phyloP scores from a whole-genome alignment of 495 filamentous ascomycete genomes.

The Annulohypoxylon moriforme region DNA sequence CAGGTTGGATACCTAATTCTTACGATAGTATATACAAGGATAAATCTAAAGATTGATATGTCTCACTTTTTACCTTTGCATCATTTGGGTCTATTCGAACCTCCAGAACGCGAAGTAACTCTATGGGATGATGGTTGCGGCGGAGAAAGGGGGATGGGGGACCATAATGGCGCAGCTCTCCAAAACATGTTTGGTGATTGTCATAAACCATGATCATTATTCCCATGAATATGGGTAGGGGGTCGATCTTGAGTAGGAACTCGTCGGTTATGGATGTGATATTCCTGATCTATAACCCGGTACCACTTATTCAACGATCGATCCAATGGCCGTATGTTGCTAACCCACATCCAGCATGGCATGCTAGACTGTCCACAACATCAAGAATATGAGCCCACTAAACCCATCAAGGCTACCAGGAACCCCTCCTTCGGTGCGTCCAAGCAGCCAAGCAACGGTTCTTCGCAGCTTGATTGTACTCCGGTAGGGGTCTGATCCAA shows the following conservation, averaged over 20 bases:
- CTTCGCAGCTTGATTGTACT: neutral
- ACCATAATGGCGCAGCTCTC: neutral
- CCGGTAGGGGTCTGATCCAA: neutral
- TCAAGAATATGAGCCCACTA: neutral
- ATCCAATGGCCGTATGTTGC: neutral
- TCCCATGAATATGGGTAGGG: neutral
- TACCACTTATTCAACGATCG: constrained; percentile 22
- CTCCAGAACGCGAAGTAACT: neutral
- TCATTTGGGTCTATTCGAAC: neutral
- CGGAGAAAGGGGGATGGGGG: neutral
- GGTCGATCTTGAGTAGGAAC: neutral
- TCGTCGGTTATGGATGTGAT: neutral
- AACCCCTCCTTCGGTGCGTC: neutral
- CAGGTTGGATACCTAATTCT: neutral
- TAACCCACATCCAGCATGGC: neutral
- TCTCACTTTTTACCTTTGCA: neutral
- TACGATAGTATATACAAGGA: neutral
- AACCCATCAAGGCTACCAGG: neutral
- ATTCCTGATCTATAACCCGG: constrained; percentile 23
- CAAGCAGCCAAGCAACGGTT: neutral
- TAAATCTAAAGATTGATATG: neutral
- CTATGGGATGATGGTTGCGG: neutral
- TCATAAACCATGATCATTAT: neutral
- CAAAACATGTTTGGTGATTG: neutral
- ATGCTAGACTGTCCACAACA: neutral